phyloP scores from a whole-genome alignment of 441 rosid species.

The Adansonia grandidieri region DNA sequence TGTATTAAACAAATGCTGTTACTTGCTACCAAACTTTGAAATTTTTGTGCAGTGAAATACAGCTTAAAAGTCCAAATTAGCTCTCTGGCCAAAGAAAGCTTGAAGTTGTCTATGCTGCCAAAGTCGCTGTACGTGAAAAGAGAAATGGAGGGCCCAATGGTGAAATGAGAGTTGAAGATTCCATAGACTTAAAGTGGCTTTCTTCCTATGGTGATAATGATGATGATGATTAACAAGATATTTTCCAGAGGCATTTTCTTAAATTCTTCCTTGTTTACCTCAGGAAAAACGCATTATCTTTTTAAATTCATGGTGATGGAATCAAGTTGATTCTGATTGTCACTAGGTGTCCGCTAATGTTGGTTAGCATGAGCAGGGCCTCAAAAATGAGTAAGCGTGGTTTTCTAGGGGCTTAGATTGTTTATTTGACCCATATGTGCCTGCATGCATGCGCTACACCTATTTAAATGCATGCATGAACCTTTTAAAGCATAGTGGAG shows the following conservation, averaged over 20 bases:
- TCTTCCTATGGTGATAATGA: constrained; percentile 41
- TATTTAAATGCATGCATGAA: not conserved
- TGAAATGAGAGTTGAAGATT: constrained; percentile 50
- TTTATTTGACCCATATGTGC: not conserved
- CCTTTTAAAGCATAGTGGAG: not conserved
- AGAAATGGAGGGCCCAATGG: constrained; percentile 54
- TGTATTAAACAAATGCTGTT: not conserved
- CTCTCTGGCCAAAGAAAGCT: constrained; percentile 93
- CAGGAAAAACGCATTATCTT: constrained; percentile 4
- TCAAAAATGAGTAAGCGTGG: constrained; percentile 9
- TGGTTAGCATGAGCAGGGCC: constrained; percentile 4
- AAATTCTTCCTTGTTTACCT: constrained; percentile 1
- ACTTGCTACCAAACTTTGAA: constrained; percentile 15
- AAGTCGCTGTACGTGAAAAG: constrained; percentile 50
- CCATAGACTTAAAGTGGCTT: constrained; percentile 68
- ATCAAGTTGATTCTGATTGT: not conserved
- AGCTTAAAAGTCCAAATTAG: constrained; percentile 99
- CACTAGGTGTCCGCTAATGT: not conserved
- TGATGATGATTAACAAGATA: constrained; percentile 58
- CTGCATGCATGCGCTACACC: not conserved
- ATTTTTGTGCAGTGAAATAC: constrained; percentile 77
- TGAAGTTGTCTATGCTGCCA: constrained; percentile 53
- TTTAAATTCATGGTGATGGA: not conserved
- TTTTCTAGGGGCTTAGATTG: too few species aligned
- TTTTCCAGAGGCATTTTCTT: constrained; percentile 70